Conservation (phyloP, 176 grass and related monocot species). For the Carex parvula region DNA sequence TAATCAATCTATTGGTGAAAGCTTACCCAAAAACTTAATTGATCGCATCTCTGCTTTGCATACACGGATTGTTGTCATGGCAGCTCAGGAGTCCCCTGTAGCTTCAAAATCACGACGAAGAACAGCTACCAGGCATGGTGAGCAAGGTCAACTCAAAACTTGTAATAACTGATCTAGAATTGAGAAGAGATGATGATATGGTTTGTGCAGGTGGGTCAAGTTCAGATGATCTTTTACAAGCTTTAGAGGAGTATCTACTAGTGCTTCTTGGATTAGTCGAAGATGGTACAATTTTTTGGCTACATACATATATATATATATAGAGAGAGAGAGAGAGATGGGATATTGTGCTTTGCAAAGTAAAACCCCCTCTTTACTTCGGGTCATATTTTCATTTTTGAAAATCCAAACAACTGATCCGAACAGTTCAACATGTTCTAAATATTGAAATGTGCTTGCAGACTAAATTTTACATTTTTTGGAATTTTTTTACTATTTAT, state of each 20-base stretch:
- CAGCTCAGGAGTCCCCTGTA: conserved; percentile 47
- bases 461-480: too few relatives aligned
- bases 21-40: conserved; percentile 34
- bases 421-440: too few relatives aligned
- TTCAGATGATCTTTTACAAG: conserved; percentile 55
- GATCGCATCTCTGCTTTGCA: conserved; percentile 45
- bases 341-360: too few relatives aligned
- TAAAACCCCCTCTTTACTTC: too few relatives aligned
- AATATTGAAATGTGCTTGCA: too few relatives aligned
- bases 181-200: conserved; percentile 16
- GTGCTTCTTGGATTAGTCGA: conserved; percentile 63
- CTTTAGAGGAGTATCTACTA: conserved; percentile 68
- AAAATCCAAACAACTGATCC: too few relatives aligned
- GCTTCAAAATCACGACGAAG: conserved; percentile 47
- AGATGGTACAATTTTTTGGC: conserved; percentile 42
- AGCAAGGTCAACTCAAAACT: conserved; percentile 13
- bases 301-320: background rate
- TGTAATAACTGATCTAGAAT: conserved; percentile 2
- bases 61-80: conserved; percentile 49
- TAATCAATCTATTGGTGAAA: conserved; percentile 37
- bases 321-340: too few relatives aligned
- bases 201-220: conserved; percentile 41
- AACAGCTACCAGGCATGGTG: conserved; percentile 66
- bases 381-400: too few relatives aligned
- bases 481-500: too few relatives aligned